Percentiles rank a stretch among this genome's conserved stretches.
phyloP scores from a whole-genome alignment of 805 yeast genomes.

The Saccharomycopsis sp. region DNA sequence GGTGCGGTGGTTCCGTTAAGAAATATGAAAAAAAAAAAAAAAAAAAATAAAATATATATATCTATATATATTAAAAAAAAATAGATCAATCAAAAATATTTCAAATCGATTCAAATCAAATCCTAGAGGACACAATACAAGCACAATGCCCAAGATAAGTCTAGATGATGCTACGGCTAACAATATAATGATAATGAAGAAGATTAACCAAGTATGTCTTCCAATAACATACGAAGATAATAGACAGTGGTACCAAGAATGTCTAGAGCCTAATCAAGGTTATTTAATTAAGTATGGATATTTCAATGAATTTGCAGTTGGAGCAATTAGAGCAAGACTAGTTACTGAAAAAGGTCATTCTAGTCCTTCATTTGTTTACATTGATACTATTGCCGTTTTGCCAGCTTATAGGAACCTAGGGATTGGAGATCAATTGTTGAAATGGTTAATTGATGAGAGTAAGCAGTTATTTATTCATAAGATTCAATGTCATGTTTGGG shows the following conservation, averaged over 20 bases:
- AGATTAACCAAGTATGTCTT: constrained; percentile 46
- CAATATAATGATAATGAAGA: constrained; percentile 52
- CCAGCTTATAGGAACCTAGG: constrained; percentile 55
- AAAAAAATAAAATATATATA: too few species aligned
- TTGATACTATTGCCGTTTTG: constrained; percentile 63
- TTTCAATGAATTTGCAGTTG: constrained; percentile 76
- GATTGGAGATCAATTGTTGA: constrained; percentile 53
- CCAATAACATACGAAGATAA: constrained; percentile 44
- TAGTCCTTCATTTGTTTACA: constrained; percentile 48
- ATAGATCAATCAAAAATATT: too few species aligned
- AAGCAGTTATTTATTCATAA: constrained; percentile 46
- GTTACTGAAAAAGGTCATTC: constrained; percentile 32
- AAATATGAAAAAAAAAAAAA: not conserved
- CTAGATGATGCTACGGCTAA: constrained; percentile 53
- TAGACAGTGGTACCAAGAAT: constrained; percentile 37
- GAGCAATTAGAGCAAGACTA: constrained; percentile 55
- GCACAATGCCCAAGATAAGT: not conserved
- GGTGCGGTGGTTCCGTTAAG: not conserved
- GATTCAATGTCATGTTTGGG: constrained; percentile 48
- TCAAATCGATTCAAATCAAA: too few species aligned
- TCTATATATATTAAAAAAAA: too few species aligned
- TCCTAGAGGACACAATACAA: too few species aligned
- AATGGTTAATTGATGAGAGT: constrained; percentile 51
- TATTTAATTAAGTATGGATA: constrained; percentile 34
- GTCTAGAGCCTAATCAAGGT: constrained; percentile 2